phyloP scores from a whole-genome alignment of 306 rosid genomes.

The Abrus precatorius region DNA sequence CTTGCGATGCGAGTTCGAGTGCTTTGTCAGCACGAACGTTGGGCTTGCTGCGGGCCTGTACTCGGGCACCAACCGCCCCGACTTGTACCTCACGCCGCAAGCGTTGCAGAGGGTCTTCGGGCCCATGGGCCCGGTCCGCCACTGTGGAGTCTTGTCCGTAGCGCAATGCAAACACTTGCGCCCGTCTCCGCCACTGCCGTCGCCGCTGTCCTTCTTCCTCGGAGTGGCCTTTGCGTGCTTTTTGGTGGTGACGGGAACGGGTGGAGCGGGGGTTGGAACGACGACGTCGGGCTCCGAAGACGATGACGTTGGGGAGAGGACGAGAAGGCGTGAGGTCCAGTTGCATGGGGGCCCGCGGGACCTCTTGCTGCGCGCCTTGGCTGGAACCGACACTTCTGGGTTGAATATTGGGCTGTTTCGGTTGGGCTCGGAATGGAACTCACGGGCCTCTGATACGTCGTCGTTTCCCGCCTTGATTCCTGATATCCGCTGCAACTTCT shows the following conservation, averaged over 20 bases:
- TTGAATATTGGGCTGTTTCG: constrained; percentile 59
- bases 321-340: constrained; percentile 77
- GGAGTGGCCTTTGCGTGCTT: constrained; percentile 43
- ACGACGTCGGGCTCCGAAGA: constrained; percentile 48
- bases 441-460: constrained; percentile 47
- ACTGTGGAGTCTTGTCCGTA: constrained; percentile 86
- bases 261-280: constrained; percentile 6
- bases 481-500: constrained; percentile 72
- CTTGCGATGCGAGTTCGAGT: constrained; percentile 91
- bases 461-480: constrained; percentile 68
- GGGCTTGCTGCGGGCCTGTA: constrained; percentile 92
- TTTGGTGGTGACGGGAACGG: constrained; percentile 34
- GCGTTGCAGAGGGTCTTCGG: constrained; percentile 85
- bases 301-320: constrained; percentile 54
- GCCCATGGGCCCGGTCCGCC: constrained; percentile 89
- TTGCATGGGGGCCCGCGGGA: constrained; percentile 79
- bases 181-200: constrained; percentile 53
- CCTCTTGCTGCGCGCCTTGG: constrained; percentile 90
- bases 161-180: constrained; percentile 82
- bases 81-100: constrained; percentile 82
- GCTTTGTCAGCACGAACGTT: constrained; percentile 76
- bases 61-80: constrained; percentile 85
- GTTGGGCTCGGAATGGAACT: constrained; percentile 50
- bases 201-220: constrained; percentile 58
- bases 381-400: constrained; percentile 70